Conservation (phyloP, 257 asterid species). For the Rauvolfia tetraphylla region DNA sequence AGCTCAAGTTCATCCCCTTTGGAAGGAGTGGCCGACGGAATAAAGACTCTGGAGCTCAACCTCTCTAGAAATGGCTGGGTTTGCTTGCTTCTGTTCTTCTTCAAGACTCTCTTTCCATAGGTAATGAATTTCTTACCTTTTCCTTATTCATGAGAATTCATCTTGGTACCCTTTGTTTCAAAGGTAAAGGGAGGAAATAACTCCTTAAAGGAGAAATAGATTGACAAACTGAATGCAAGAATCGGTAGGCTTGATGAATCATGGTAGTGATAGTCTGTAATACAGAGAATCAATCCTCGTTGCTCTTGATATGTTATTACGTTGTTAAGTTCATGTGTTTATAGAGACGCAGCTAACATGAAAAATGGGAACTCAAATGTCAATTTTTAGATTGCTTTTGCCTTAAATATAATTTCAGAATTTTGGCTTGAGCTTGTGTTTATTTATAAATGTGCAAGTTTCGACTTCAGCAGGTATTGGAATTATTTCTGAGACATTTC, state of each 20-base stretch:
- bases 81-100: constrained; percentile 47
- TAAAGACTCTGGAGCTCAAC: not conserved
- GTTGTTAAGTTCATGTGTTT: not conserved
- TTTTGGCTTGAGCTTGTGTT: not conserved
- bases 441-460: not conserved
- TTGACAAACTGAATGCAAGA: not conserved
- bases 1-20: constrained; percentile 9
- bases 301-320: not conserved
- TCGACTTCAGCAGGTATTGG: not conserved
- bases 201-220: not conserved
- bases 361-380: not conserved
- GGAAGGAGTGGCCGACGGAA: not conserved
- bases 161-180: not conserved
- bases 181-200: not conserved
- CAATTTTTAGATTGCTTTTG: not conserved
- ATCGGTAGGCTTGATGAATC: not conserved
- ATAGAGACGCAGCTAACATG: not conserved
- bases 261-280: not conserved
- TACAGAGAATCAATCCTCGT: too few relatives aligned
- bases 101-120: constrained; percentile 57
- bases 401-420: not conserved
- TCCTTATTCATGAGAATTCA: not conserved
- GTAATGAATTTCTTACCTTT: constrained; percentile 19
- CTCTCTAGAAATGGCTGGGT: constrained; percentile 53
- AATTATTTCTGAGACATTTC: not conserved